Conservation (phyloP, 345 rosid species). For the Clarkia xantiana region DNA sequence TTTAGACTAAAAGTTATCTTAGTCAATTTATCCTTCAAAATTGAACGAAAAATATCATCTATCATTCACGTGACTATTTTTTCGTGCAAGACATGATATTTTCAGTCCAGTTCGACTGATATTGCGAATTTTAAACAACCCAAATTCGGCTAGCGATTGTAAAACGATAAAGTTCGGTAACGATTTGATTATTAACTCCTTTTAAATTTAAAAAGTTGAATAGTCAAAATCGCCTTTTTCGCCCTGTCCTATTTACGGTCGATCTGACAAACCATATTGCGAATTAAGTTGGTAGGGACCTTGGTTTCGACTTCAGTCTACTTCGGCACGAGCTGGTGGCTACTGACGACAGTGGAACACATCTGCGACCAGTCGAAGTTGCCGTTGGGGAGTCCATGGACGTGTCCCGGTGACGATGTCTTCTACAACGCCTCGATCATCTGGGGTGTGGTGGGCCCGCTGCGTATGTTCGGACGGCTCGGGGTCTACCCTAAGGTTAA, state of each 20-base stretch:
- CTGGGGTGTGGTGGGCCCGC: conserved; percentile 46
- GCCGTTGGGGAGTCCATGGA: conserved; percentile 40
- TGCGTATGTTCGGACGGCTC: conserved; percentile 28
- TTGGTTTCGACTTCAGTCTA: conserved; percentile 26
- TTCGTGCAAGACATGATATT: neutral
- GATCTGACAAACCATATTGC: too few species aligned
- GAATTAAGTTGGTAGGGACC: conserved; percentile 25
- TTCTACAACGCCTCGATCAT: conserved; percentile 45
- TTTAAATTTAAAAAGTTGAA: too few species aligned
- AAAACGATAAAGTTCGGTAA: too few species aligned
- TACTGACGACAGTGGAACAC: conserved; percentile 24
- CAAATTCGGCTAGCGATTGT: too few species aligned
- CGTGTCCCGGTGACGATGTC: conserved; percentile 32
- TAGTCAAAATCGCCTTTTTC: too few species aligned
- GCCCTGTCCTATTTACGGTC: too few species aligned
- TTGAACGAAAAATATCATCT: too few species aligned
- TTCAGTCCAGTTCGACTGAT: too few species aligned
- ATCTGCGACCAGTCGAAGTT: conserved; percentile 21
- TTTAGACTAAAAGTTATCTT: too few species aligned
- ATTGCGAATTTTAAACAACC: too few species aligned
- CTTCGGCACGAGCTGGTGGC: conserved; percentile 42
- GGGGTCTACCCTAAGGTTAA: conserved; percentile 14
- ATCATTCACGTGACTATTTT: neutral
- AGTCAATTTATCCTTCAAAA: too few species aligned
- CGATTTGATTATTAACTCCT: too few species aligned